Percentiles rank a stretch among this genome's conserved stretches.
Evolutionary conservation across 1,139 yeast genomes (phyloP).

Genomic region (Pichia terricola): DNA sequence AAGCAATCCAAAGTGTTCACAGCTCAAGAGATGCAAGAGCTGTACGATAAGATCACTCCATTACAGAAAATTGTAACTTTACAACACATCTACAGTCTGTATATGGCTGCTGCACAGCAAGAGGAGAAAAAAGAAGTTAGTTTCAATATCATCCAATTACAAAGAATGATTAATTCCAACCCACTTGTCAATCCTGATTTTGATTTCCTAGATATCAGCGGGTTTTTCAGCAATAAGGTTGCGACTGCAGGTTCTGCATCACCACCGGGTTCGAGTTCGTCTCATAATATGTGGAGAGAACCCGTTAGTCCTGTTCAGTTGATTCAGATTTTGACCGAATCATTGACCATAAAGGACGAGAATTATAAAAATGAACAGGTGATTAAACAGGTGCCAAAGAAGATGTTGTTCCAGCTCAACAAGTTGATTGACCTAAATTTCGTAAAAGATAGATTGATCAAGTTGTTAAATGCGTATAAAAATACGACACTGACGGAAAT

Average conservation of each 20-base stretch:
- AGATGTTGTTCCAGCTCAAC: constrained; percentile 24
- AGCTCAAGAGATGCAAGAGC: constrained; percentile 18
- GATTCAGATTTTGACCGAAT: constrained; percentile 26
- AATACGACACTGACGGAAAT: constrained; percentile 24
- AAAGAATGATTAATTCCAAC: constrained; percentile 26
- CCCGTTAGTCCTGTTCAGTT: constrained; percentile 22
- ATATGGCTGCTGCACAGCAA: constrained; percentile 23
- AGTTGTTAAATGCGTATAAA: constrained; percentile 24
- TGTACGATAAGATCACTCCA: constrained; percentile 22
- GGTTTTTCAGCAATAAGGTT: constrained; percentile 12
- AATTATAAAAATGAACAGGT: constrained; percentile 17
- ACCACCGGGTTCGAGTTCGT: not conserved
- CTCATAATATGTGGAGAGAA: constrained; percentile 1
- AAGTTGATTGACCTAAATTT: constrained; percentile 21
- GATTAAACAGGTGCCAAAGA: constrained; percentile 24
- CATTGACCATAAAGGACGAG: constrained; percentile 21
- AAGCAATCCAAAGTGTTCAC: constrained; percentile 18
- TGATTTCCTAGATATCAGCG: constrained; percentile 23
- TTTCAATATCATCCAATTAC: constrained; percentile 25
- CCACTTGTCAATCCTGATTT: constrained; percentile 26
- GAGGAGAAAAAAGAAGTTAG: constrained; percentile 23
- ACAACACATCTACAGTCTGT: constrained; percentile 26
- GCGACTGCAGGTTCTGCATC: not conserved
- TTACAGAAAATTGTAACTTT: constrained; percentile 27
- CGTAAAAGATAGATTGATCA: constrained; percentile 25